These are phyloP conservation scores for Pichia scutulata DNA, from an alignment of 805 yeast genomes.

Conservation along the genomic window DNA sequence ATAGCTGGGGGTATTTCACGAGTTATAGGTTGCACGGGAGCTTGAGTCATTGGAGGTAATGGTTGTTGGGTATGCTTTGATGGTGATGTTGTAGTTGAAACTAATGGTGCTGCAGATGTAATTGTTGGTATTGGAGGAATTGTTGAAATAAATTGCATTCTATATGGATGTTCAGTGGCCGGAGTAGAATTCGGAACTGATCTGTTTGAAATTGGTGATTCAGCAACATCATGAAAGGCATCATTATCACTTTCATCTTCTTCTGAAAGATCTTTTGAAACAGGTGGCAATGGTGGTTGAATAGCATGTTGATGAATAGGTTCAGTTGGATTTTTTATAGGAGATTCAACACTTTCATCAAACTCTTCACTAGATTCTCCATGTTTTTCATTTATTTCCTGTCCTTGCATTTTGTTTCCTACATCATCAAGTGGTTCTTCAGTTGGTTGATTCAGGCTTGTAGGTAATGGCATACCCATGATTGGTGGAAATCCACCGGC, in stretches of 20 bases:
- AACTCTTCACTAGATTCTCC: slow-evolving; percentile 4
- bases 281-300: neutral
- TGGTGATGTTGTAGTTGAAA: neutral
- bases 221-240: neutral
- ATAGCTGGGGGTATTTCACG: slow-evolving; percentile 1
- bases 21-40: neutral
- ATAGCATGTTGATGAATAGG: neutral
- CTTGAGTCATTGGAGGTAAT: neutral
- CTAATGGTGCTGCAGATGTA: slow-evolving; percentile 1
- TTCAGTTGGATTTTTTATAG: neutral
- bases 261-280: neutral
- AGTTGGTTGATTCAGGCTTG: neutral
- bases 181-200: neutral
- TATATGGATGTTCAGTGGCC: neutral
- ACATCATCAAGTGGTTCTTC: neutral
- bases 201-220: neutral
- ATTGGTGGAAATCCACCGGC: slow-evolving; percentile 31
- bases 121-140: slow-evolving; percentile 3
- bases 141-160: neutral
- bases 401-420: too few relatives aligned
- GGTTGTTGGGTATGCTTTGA: neutral
- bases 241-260: neutral
- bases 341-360: slow-evolving; percentile 4
- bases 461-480: slow-evolving; percentile 3
- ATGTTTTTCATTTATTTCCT: slow-evolving; percentile 3